Conservation (phyloP, 2,329 filamentous ascomycete genomes). For the Pezicula radicicola region DNA sequence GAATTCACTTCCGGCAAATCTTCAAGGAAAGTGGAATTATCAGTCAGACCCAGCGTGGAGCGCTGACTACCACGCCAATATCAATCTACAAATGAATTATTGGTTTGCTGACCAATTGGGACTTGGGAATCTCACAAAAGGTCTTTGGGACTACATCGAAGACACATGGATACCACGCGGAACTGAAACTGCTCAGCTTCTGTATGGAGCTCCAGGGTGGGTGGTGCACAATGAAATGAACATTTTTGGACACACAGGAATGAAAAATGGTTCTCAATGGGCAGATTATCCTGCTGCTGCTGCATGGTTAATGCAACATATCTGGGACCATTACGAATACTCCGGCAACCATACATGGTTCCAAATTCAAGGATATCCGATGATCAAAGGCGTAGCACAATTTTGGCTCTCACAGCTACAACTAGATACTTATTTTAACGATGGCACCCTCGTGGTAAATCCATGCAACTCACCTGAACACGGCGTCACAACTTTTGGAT, state of each 20-base stretch:
- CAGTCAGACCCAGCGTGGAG: constrained; percentile 44
- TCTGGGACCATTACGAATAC: constrained; percentile 55
- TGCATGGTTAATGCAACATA: constrained; percentile 59
- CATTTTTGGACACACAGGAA: constrained; percentile 53
- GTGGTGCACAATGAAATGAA: constrained; percentile 55
- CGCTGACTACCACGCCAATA: constrained; percentile 55
- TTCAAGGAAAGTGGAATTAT: constrained; percentile 54
- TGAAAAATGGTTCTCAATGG: constrained; percentile 41
- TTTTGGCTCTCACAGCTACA: constrained; percentile 56
- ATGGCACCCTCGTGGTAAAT: constrained; percentile 51
- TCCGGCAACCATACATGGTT: constrained; percentile 45
- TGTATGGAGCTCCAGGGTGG: constrained; percentile 55
- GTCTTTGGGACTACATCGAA: constrained; percentile 50
- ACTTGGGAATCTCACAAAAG: constrained; percentile 39
- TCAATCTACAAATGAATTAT: constrained; percentile 61
- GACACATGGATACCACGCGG: constrained; percentile 52
- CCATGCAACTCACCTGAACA: constrained; percentile 59
- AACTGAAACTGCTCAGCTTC: constrained; percentile 45
- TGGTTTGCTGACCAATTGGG: constrained; percentile 54
- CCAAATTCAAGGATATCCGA: constrained; percentile 44
- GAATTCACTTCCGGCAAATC: constrained; percentile 50
- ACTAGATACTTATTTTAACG: constrained; percentile 44
- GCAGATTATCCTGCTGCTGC: constrained; percentile 41
- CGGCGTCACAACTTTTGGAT: constrained; percentile 50
- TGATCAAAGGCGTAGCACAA: constrained; percentile 49